These are phyloP conservation scores for Apiospora kogelbergensis DNA, from an alignment of 2,329 filamentous ascomycete species.

Conservation along the genomic window DNA sequence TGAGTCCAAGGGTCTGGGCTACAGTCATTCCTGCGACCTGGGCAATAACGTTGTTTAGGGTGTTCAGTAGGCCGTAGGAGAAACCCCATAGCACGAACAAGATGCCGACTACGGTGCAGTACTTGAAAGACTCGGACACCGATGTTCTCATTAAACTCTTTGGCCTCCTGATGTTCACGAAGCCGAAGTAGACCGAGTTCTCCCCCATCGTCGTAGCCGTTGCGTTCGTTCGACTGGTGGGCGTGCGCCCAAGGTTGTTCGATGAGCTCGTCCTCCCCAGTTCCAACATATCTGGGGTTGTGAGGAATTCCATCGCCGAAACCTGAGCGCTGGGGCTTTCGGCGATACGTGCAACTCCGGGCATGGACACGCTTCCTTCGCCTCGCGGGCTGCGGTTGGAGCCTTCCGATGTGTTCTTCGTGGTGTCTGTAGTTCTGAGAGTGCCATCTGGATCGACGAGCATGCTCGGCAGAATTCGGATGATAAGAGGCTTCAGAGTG, in stretches of 20 bases:
- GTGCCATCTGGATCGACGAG: slow-evolving; percentile 52
- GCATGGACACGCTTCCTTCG: slow-evolving; percentile 15
- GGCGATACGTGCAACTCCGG: slow-evolving; percentile 16
- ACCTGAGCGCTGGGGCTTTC: slow-evolving; percentile 28
- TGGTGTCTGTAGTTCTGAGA: slow-evolving; percentile 29
- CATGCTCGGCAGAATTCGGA: slow-evolving; percentile 59
- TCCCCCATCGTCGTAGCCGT: slow-evolving; percentile 37
- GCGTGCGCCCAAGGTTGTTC: slow-evolving; percentile 22
- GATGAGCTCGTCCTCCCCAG: slow-evolving; percentile 11
- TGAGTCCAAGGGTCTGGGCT: slow-evolving; percentile 65
- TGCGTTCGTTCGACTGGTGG: slow-evolving; percentile 33
- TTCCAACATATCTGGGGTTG: slow-evolving; percentile 37
- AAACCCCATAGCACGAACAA: slow-evolving; percentile 90
- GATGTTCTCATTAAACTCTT: slow-evolving; percentile 71
- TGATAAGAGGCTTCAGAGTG: slow-evolving; percentile 81
- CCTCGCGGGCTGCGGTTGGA: slow-evolving; percentile 14
- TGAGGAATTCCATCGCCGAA: slow-evolving; percentile 46
- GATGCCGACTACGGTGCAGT: slow-evolving; percentile 73
- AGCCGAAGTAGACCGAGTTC: slow-evolving; percentile 68
- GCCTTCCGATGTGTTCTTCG: slow-evolving; percentile 25
- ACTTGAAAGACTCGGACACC: slow-evolving; percentile 65
- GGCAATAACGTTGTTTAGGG: slow-evolving; percentile 72
- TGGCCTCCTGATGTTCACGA: slow-evolving; percentile 68
- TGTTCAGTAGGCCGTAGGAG: slow-evolving; percentile 83
- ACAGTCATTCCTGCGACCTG: slow-evolving; percentile 59